Evolutionary conservation across 192 early-diverging fungal genomes (phyloP).

Genomic region (Linderina pennispora): DNA sequence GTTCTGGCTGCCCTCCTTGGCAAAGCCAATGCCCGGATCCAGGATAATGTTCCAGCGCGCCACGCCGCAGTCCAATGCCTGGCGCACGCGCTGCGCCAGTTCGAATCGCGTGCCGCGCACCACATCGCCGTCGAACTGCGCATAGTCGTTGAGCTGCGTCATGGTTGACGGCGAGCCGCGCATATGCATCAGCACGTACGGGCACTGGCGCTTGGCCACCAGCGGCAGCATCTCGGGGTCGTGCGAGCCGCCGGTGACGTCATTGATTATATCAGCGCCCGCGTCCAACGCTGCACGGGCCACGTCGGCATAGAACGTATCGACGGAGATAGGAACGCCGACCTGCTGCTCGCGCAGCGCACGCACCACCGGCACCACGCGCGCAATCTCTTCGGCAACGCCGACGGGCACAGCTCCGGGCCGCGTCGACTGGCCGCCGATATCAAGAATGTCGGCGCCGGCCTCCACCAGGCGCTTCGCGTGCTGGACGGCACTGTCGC

Average conservation of each 20-base stretch:
- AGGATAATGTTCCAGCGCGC: slow-evolving; percentile 94
- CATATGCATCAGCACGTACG: slow-evolving; percentile 97
- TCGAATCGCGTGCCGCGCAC: slow-evolving; percentile 63
- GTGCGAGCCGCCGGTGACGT: slow-evolving; percentile 80
- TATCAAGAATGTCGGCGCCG: slow-evolving; percentile 90
- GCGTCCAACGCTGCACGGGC: slow-evolving; percentile 82
- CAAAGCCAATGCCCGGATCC: slow-evolving; percentile 97
- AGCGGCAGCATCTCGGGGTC: slow-evolving; percentile 77
- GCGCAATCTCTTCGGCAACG: slow-evolving; percentile 67
- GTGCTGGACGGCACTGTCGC: slow-evolving; percentile 60
- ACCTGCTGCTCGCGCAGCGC: slow-evolving; percentile 59
- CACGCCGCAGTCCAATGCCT: slow-evolving; percentile 74
- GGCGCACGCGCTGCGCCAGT: slow-evolving; percentile 59
- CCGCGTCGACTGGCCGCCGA: slow-evolving; percentile 93
- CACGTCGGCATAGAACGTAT: slow-evolving; percentile 84
- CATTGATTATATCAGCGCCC: slow-evolving; percentile 93
- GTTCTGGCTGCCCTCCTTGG: slow-evolving; percentile 83
- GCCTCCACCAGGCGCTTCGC: slow-evolving; percentile 62
- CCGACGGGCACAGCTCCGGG: slow-evolving; percentile 72
- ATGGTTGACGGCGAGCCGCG: slow-evolving; percentile 88
- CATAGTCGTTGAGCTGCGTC: slow-evolving; percentile 65
- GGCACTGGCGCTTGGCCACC: slow-evolving; percentile 71
- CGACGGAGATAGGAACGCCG: slow-evolving; percentile 76
- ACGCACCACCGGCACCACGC: slow-evolving; percentile 85
- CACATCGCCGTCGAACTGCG: slow-evolving; percentile 60